A percentile compares a stretch with the other conserved stretches of the same genome.
Conservation (phyloP, 257 asterid genomes). For the Cruciata laevipes region DNA sequence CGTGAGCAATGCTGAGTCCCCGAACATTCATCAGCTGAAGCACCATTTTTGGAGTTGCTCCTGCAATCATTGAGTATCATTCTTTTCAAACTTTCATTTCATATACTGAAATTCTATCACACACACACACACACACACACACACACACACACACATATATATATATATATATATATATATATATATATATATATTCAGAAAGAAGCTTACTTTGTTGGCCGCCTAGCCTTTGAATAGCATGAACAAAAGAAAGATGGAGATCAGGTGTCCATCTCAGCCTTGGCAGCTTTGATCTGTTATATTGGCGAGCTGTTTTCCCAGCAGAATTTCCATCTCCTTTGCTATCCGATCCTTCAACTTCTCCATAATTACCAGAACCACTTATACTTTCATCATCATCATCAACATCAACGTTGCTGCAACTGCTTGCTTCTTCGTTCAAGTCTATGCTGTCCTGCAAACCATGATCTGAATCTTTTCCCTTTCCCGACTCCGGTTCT, state of each 20-base stretch:
- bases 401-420: background rate
- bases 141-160: no score
- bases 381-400: slow-evolving; percentile 11
- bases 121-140: no score
- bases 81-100: no score
- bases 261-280: slow-evolving; percentile 95
- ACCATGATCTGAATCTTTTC: slow-evolving; percentile 13
- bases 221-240: slow-evolving; percentile 81
- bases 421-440: slow-evolving; percentile 53
- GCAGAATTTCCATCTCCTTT: slow-evolving; percentile 7
- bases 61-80: no score
- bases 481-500: slow-evolving; percentile 3
- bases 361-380: slow-evolving; percentile 12
- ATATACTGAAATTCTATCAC: no score
- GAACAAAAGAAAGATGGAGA: slow-evolving; percentile 77
- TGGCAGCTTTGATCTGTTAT: slow-evolving; percentile 75
- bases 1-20: slow-evolving; percentile 89
- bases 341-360: slow-evolving; percentile 7
- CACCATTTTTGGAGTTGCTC: slow-evolving; percentile 93
- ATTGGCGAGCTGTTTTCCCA: slow-evolving; percentile 46
- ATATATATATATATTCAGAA: no score
- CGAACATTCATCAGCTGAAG: slow-evolving; percentile 85
- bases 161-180: no score
- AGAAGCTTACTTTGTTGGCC: slow-evolving; percentile 84
- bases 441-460: slow-evolving; percentile 43